Percentiles rank a stretch among this genome's conserved stretches.
phyloP scores from a whole-genome alignment of 169 alveolate species.

The Ichthyophthirius multifiliis region DNA sequence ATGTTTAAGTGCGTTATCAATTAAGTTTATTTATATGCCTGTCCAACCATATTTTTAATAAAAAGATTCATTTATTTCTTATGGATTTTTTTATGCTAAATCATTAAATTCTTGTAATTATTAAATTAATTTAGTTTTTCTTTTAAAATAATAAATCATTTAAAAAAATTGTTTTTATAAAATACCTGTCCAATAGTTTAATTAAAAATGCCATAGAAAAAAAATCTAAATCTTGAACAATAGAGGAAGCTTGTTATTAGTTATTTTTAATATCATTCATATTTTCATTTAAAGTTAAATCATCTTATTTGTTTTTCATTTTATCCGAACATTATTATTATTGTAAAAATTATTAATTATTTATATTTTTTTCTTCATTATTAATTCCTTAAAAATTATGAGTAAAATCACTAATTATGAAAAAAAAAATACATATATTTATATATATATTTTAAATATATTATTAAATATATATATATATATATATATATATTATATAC shows the following conservation, averaged over 20 bases:
- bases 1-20: slow-evolving; percentile 1
- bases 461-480: too few relatives aligned
- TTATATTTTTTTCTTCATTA: neutral
- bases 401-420: neutral
- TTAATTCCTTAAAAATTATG: neutral
- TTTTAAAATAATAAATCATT: neutral
- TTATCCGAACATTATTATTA: neutral
- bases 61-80: neutral
- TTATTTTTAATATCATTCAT: neutral
- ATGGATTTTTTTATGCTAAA: neutral
- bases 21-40: slow-evolving; percentile 8
- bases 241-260: too few relatives aligned
- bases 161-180: too few relatives aligned
- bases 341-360: neutral
- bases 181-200: slow-evolving; percentile 17
- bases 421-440: too few relatives aligned
- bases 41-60: slow-evolving; percentile 18
- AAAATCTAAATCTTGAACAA: slow-evolving; percentile 3
- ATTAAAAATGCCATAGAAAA: slow-evolving; percentile 15
- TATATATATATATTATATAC: too few relatives aligned
- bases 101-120: slow-evolving; percentile 2
- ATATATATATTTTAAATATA: too few relatives aligned
- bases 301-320: neutral
- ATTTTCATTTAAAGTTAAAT: neutral
- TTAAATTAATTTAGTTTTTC: neutral